Percentiles rank a stretch among this genome's conserved stretches.
These are phyloP conservation scores for Urochloa ruziziensis DNA, from an alignment of 176 grass and related monocot species.

Conservation along the genomic window DNA sequence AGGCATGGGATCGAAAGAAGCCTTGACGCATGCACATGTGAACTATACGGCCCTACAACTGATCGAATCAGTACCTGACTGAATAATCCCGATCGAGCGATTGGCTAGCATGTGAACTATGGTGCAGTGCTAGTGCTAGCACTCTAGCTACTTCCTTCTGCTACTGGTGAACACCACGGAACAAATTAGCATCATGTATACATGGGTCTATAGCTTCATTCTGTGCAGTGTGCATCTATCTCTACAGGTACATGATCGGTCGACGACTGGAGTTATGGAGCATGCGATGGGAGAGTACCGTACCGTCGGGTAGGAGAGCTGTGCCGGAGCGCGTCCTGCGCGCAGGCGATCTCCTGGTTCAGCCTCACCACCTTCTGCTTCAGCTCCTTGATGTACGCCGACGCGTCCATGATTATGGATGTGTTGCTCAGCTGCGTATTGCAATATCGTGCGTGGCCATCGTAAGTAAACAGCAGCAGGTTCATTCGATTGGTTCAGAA, in stretches of 20 bases:
- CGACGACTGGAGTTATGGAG: no score
- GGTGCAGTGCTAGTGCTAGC: neutral
- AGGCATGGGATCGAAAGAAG: neutral
- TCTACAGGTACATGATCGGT: neutral
- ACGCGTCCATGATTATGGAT: slow-evolving; percentile 91
- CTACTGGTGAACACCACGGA: neutral
- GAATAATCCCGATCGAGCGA: neutral
- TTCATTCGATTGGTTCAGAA: neutral
- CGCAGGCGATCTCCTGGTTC: slow-evolving; percentile 81
- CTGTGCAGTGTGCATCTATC: neutral
- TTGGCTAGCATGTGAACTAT: slow-evolving; percentile 15
- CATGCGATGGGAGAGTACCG: no score
- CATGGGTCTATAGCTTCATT: neutral
- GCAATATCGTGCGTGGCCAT: neutral
- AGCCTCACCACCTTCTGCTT: slow-evolving; percentile 91
- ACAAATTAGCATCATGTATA: slow-evolving; percentile 4
- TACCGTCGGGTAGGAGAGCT: slow-evolving; percentile 41
- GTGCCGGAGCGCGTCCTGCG: slow-evolving; percentile 43
- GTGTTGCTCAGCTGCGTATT: slow-evolving; percentile 60
- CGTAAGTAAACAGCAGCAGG: neutral
- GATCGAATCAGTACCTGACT: neutral
- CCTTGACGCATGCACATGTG: slow-evolving; percentile 6
- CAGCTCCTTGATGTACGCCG: slow-evolving; percentile 90
- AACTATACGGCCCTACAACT: neutral
- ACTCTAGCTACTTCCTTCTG: neutral